Base-by-base conservation (phyloP, 805 yeast genomes). In the Ogataea pini region DNA sequence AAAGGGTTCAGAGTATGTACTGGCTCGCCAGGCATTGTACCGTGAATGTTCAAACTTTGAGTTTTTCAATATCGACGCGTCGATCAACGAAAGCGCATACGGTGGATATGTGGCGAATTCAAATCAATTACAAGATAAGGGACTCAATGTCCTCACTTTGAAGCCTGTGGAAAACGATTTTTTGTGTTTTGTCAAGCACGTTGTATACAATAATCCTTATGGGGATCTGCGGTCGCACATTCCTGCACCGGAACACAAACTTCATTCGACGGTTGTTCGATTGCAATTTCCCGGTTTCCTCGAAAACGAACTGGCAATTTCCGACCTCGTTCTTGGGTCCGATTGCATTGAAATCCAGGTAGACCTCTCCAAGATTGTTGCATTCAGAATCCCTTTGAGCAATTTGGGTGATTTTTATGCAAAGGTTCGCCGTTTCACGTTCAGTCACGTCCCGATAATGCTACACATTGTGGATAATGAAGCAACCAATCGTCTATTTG, bases 51-150 rank as follows among this genome's bases (percentile, higher is more conserved):
- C 46, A 12, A 42, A 42, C 25, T 42, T 42, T 25, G 46, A 42
- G 39, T 42, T 32, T 24, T 42, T 42, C 46, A 42, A 42, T 32
- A 20, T 42, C 25, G 46, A 42, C 39, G 33, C 39, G 20, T 33
- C 46, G 37, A 42, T 42, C 32, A 34, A 33, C 25, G 39, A 42
- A 28, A 24, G 39, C 16, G 46, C 39, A 12, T 42, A 32, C 33
- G 46, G 46, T 8, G 46, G 46, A 12, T 42, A 42, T 28, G 46
- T 42, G 39, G 39, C 46, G 12, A 42, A 42, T 25, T 42, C 46
- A 12, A 34, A 13, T 22, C 46, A 42, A n/a, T 17, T 42, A 7
- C 46, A 42, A 10, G 46, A 42, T 27, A 25, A 34, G 7, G 46
- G 46, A 6, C 33, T 42, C 8, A 42, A 42, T 24, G 46, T 42